These are phyloP conservation scores for Rosa rugosa DNA, from an alignment of 306 rosid genomes.

Conservation along the genomic window DNA sequence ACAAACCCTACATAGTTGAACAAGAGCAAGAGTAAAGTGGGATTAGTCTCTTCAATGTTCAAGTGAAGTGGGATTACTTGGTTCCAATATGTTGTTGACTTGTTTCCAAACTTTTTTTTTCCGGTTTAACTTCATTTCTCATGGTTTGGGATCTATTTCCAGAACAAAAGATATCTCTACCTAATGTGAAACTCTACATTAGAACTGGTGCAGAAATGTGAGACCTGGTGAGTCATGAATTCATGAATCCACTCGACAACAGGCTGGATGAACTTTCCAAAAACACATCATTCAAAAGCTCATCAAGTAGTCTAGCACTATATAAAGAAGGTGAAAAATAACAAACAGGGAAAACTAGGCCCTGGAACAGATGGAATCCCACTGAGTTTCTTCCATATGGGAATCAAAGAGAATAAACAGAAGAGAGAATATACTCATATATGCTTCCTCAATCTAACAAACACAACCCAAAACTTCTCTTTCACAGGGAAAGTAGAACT, in stretches of 20 bases:
- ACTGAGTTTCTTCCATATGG: neutral
- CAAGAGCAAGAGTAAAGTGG: conserved; percentile 10
- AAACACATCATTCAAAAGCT: neutral
- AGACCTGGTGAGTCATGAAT: neutral
- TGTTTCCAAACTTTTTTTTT: neutral
- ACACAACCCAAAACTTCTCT: neutral
- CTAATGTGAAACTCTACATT: neutral
- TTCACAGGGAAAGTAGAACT: neutral
- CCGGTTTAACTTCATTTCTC: neutral
- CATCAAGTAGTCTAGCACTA: neutral
- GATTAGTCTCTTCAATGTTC: conserved; percentile 2
- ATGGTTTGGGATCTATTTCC: neutral
- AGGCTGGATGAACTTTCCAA: neutral
- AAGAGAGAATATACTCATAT: neutral
- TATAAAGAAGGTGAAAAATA: neutral
- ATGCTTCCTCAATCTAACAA: neutral
- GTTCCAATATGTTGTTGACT: neutral
- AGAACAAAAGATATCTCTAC: neutral
- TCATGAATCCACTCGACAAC: neutral
- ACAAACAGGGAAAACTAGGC: neutral
- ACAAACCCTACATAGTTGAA: conserved; percentile 65
- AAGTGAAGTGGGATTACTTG: neutral
- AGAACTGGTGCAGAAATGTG: neutral
- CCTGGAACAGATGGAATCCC: neutral
- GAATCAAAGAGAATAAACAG: neutral